Conservation (phyloP, 176 grass and related monocot species). For the Luzula sylvatica region DNA sequence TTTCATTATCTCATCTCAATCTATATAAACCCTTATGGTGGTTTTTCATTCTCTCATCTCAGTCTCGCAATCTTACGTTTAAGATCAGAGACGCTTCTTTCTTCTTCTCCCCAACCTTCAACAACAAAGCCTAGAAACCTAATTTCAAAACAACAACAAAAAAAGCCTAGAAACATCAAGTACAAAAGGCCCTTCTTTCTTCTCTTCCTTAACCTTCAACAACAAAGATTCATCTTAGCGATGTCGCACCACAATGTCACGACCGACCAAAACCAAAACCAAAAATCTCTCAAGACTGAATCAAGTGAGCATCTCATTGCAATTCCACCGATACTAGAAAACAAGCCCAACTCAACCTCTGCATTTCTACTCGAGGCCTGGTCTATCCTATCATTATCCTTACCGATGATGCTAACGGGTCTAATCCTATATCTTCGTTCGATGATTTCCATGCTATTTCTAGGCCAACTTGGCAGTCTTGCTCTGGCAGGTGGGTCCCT, state of each 20-base stretch:
- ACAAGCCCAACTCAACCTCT: slow-evolving; percentile 12
- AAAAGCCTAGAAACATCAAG: too few relatives aligned
- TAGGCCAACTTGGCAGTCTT: slow-evolving; percentile 67
- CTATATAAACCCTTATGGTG: too few relatives aligned
- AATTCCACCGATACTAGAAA: background rate
- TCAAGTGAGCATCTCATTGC: background rate
- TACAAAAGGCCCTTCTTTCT: background rate
- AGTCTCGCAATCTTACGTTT: too few relatives aligned
- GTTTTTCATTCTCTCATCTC: too few relatives aligned
- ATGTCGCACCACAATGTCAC: background rate
- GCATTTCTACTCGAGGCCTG: slow-evolving; percentile 9
- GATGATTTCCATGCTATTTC: slow-evolving; percentile 97
- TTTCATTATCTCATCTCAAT: too few relatives aligned
- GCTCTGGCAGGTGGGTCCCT: slow-evolving; percentile 81
- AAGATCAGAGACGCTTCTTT: background rate
- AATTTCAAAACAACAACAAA: too few relatives aligned
- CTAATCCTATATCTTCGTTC: slow-evolving; percentile 74
- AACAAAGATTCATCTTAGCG: background rate
- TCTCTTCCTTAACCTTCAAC: background rate
- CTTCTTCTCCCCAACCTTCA: background rate
- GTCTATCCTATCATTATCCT: slow-evolving; percentile 32
- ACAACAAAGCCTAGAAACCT: too few relatives aligned
- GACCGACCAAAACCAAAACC: background rate
- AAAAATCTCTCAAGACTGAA: background rate
- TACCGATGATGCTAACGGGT: slow-evolving; percentile 83